A percentile compares a stretch with the other conserved stretches of the same genome.
These are phyloP conservation scores for Penicillium hesseltinei DNA, from an alignment of 2,329 filamentous ascomycete species.

Conservation along the genomic window DNA sequence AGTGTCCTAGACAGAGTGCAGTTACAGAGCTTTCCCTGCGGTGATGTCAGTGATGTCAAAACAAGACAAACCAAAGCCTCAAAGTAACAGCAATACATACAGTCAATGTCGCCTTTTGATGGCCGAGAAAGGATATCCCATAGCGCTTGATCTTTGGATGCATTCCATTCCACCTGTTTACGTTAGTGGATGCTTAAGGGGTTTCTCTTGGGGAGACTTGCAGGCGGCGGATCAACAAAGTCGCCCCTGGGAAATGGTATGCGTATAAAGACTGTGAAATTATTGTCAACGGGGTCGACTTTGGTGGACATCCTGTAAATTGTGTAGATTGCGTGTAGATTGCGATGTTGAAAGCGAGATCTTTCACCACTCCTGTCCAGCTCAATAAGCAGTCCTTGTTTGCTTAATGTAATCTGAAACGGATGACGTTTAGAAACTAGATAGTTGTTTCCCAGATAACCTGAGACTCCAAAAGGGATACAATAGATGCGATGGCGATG, in stretches of 20 bases:
- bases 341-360: neutral
- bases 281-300: constrained; percentile 11
- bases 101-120: constrained; percentile 80
- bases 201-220: constrained; percentile 44
- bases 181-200: constrained; percentile 16
- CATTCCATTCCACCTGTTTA: constrained; percentile 78
- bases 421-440: neutral
- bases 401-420: neutral
- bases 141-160: constrained; percentile 77
- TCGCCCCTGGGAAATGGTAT: constrained; percentile 84
- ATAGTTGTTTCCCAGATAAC: neutral
- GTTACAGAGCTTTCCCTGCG: constrained; percentile 72
- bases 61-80: neutral
- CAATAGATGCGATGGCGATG: constrained; percentile 4
- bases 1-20: neutral
- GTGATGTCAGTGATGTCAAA: constrained; percentile 21
- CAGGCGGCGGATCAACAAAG: constrained; percentile 86
- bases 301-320: constrained; percentile 14
- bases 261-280: constrained; percentile 74
- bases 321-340: constrained; percentile 4
- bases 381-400: neutral
- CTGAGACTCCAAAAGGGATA: neutral
- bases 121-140: constrained; percentile 87
- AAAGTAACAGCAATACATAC: constrained; percentile 51
- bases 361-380: neutral